Base-by-base conservation (phyloP, 352 stramenopile species). In the Pilasporangium apinafurcum region DNA sequence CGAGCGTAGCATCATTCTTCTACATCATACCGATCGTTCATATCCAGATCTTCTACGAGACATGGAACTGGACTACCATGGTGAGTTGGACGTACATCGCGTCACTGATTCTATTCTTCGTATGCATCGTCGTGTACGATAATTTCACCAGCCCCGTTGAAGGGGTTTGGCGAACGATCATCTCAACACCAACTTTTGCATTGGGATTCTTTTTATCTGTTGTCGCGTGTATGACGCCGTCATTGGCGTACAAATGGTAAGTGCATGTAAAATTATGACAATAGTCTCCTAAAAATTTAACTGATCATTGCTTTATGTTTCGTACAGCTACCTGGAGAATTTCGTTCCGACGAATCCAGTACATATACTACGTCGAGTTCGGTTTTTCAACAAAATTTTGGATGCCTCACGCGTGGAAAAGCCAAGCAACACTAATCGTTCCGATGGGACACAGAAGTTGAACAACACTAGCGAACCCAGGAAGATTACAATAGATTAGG, bases 11-110 rank as follows among this genome's bases (percentile, higher is more conserved):
- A 5, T 91, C 91, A 8, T 98, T 97, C 69, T 95, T 91, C 42
- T 91, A 84, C 52, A 81, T 98, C 22, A 76, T 99, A 10, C 76
- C 92, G 1, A 67, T 97, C n/a, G 81, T 97, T 18, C 95, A 96
- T 40, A 71, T 96, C 49, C 74, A 90, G 58, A 84, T 92, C 17
- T 87, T 65, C 39, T 63, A 68, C 25, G 72, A 92, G 51, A 92
- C 77, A 29, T 86, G 72, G 80, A 82, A 87, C 50, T 92, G 80
- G 80, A 83, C 78, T 16, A 53, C 37, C 9, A 20, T 82, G 10
- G 62, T 79, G 2, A 24, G 44, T 14, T 40, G 59, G 8, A 65
- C 53, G 1, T 86, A 92, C 44, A 20, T 41, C 3, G 42, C 68
- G 7, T 90, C 77, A 14, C 35, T 92, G 8, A 37, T 47, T n/a